phyloP scores from a whole-genome alignment of 2,329 filamentous ascomycete genomes.

The Onygena corvina region DNA sequence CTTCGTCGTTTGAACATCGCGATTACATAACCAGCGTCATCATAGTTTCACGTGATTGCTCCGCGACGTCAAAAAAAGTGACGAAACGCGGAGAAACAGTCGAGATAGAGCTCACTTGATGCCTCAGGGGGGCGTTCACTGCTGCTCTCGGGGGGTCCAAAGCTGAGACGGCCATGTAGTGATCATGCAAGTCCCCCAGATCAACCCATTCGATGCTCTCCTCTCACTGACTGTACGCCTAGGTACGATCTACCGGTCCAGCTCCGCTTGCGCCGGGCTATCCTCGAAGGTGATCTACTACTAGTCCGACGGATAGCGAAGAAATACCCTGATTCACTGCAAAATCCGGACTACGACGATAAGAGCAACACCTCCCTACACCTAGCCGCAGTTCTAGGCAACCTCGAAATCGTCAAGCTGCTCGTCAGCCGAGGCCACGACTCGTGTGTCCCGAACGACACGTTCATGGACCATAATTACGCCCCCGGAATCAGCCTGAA shows the following conservation, averaged over 20 bases:
- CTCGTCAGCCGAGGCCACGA: slow-evolving; percentile 69
- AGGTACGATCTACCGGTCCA: slow-evolving; percentile 38
- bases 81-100: neutral
- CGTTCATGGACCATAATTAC: slow-evolving; percentile 20
- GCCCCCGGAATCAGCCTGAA: slow-evolving; percentile 56
- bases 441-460: slow-evolving; percentile 29
- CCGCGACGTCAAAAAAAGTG: neutral
- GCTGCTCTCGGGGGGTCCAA: too few species aligned
- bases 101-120: neutral
- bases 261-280: slow-evolving; percentile 67
- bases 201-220: neutral
- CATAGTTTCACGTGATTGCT: too few species aligned
- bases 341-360: slow-evolving; percentile 64
- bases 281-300: slow-evolving; percentile 58
- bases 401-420: slow-evolving; percentile 54
- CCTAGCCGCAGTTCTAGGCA: slow-evolving; percentile 62
- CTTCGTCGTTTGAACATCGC: neutral
- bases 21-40: too few species aligned
- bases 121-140: neutral
- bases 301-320: slow-evolving; percentile 67
- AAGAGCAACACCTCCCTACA: slow-evolving; percentile 77
- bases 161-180: slow-evolving; percentile 9
- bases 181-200: slow-evolving; percentile 6
- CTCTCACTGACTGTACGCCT: neutral
- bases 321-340: slow-evolving; percentile 57